Evolutionary conservation across 208 protist species (phyloP), one percentile per base, ranked within the genome.

Genomic region (Naegleria lovaniensis): DNA sequence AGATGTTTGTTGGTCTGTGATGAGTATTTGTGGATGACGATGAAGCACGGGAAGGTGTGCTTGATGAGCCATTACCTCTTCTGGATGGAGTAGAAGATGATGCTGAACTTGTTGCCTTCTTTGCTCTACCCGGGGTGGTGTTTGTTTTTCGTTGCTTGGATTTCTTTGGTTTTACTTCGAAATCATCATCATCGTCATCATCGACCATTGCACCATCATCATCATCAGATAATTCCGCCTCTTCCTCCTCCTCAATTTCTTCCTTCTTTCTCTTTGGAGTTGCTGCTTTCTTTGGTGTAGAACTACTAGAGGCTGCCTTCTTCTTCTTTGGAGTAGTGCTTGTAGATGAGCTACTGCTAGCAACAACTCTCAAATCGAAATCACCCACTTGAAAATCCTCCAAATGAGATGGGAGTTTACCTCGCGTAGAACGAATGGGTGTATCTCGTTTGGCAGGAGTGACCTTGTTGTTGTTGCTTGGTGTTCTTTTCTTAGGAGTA

Each of bases 351-450:
- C 38, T 51, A 29, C 9, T 87, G 9, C 19, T 52, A n/a, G 13
- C 7, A 16, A 87, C 6, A 52, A 11, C 0, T 87, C 83, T 87
- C 36, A 87, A 87, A 51, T 87, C 83, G 15, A 87, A 29, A 29
- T 67, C 36, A 87, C 33, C 83, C 83, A 87, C 40, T 51, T 87
- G 38, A 87, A 52, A 87, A 51, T 87, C 40, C 43, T 87, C 83
- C 41, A 52, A 41, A 51, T 52, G 29, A 15, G 11, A 16, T 87
- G 83, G 83, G 0, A 38, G 38, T 52, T 33, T 41, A 40, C 83
- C 33, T 87, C 39, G 51, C 0, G 11, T 87, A 4, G 55, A 67
- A 29, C 55, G 11, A 67, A 15, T 19, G 19, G 55, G 55, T 22
- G 55, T 67, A 3, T 15, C 1, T 67, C 55, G 11, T 67, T 67